These are phyloP conservation scores for Alternaria brassicicola DNA, from an alignment of 2,329 filamentous ascomycete species.

Conservation along the genomic window DNA sequence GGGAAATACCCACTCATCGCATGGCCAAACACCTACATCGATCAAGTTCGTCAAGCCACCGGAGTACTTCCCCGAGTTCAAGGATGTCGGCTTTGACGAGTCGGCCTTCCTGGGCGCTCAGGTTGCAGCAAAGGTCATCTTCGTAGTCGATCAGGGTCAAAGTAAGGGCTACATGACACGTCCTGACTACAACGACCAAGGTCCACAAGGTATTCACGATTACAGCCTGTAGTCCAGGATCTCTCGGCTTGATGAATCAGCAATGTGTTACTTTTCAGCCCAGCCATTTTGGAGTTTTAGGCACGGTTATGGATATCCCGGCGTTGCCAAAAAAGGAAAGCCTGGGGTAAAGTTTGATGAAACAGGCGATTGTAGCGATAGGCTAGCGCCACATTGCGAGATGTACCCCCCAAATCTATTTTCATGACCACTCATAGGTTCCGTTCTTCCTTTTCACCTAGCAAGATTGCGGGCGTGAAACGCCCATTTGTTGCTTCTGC, in stretches of 20 bases:
- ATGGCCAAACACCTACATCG: slow-evolving; percentile 78
- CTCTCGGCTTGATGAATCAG: background rate
- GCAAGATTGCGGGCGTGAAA: background rate
- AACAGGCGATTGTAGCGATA: slow-evolving; percentile 6
- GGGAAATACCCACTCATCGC: slow-evolving; percentile 64
- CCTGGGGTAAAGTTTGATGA: slow-evolving; percentile 1
- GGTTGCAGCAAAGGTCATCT: slow-evolving; percentile 78
- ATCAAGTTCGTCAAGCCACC: slow-evolving; percentile 81
- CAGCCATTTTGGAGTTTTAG: slow-evolving; percentile 23
- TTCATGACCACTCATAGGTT: background rate
- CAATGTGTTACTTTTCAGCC: slow-evolving; percentile 4
- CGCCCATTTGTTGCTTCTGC: slow-evolving; percentile 12
- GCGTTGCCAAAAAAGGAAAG: slow-evolving; percentile 21
- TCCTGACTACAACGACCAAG: slow-evolving; percentile 70
- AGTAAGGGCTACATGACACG: slow-evolving; percentile 73
- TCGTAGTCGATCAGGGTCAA: slow-evolving; percentile 69
- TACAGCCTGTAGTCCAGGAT: slow-evolving; percentile 40
- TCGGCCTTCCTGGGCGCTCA: slow-evolving; percentile 85
- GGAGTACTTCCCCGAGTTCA: slow-evolving; percentile 90
- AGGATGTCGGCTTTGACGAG: slow-evolving; percentile 76
- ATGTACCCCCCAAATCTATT: background rate
- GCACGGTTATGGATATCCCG: slow-evolving; percentile 30
- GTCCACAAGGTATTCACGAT: slow-evolving; percentile 68
- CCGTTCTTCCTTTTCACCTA: background rate
- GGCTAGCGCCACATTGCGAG: slow-evolving; percentile 20